Conservation (phyloP, 139 green algal genomes). For the Micractinium conductrix region DNA sequence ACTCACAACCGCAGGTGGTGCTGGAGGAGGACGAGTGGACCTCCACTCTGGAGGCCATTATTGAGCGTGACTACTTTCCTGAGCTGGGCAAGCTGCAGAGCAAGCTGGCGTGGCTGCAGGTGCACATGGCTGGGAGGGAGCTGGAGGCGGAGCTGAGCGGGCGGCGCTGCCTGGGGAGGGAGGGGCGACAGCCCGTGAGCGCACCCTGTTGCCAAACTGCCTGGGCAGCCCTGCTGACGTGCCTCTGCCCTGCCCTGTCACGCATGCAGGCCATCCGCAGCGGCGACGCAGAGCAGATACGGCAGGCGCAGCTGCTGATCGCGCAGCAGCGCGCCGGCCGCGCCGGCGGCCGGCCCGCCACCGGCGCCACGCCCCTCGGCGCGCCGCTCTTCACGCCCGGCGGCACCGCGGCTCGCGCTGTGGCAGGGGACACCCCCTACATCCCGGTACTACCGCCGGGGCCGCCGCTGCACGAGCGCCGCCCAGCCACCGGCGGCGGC, state of each 20-base stretch:
- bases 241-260: background rate
- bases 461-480: background rate
- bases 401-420: slow-evolving; percentile 1
- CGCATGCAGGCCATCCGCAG: slow-evolving; percentile 67
- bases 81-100: slow-evolving; percentile 85
- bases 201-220: background rate
- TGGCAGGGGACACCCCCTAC: slow-evolving; percentile 46
- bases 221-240: background rate
- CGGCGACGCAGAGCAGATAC: slow-evolving; percentile 68
- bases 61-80: slow-evolving; percentile 95
- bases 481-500: background rate
- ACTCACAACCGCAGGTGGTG: no score
- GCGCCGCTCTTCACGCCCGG: slow-evolving; percentile 34
- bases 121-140: background rate
- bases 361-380: slow-evolving; percentile 12
- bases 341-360: slow-evolving; percentile 22
- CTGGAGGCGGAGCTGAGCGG: background rate
- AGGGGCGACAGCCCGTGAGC: background rate
- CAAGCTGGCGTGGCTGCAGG: slow-evolving; percentile 87
- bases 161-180: background rate
- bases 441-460: slow-evolving; percentile 17
- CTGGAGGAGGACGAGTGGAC: slow-evolving; percentile 75
- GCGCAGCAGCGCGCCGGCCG: slow-evolving; percentile 60
- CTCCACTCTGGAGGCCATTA: slow-evolving; percentile 81
- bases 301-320: slow-evolving; percentile 86